A percentile compares a stretch with the other conserved stretches of the same genome.
These are phyloP conservation scores for Tetracentron sinense DNA, from an alignment of 164 flowering plant species.

Conservation along the genomic window DNA sequence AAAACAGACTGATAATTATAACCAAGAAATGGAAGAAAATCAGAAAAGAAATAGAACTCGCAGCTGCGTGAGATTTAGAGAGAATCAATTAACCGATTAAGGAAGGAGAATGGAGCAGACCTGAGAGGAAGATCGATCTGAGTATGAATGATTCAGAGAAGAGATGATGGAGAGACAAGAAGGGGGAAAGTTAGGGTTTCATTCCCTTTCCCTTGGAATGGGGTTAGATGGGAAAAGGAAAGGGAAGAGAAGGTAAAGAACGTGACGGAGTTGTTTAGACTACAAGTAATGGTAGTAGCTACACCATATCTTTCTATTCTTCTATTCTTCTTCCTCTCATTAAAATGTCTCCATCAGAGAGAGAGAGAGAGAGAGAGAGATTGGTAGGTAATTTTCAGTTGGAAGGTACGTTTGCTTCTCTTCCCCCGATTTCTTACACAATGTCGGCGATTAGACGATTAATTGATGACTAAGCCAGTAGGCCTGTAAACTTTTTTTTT, in stretches of 20 bases:
- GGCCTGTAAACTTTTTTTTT: no score
- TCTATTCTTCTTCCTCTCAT: neutral
- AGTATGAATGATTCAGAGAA: neutral
- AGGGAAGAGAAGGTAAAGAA: neutral
- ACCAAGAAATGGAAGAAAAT: neutral
- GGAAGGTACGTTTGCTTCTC: no score
- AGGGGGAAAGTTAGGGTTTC: neutral
- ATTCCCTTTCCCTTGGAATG: neutral
- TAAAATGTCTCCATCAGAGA: neutral
- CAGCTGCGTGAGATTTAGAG: neutral
- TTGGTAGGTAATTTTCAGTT: conserved; percentile 11
- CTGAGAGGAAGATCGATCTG: conserved; percentile 1
- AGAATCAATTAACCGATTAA: neutral
- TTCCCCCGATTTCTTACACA: no score
- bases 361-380: neutral
- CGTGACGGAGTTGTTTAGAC: neutral
- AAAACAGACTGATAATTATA: neutral
- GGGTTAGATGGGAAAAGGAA: no score
- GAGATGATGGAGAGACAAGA: neutral
- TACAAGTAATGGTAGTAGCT: conserved; percentile 5
- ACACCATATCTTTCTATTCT: neutral
- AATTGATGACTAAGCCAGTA: no score
- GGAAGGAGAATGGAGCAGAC: conserved; percentile 2
- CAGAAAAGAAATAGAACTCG: neutral
- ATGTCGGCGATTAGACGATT: no score